Percentiles rank a stretch among this genome's conserved stretches.
Evolutionary conservation across 2,329 filamentous ascomycete genomes (phyloP).

Genomic region (Polytolypa hystricis): DNA sequence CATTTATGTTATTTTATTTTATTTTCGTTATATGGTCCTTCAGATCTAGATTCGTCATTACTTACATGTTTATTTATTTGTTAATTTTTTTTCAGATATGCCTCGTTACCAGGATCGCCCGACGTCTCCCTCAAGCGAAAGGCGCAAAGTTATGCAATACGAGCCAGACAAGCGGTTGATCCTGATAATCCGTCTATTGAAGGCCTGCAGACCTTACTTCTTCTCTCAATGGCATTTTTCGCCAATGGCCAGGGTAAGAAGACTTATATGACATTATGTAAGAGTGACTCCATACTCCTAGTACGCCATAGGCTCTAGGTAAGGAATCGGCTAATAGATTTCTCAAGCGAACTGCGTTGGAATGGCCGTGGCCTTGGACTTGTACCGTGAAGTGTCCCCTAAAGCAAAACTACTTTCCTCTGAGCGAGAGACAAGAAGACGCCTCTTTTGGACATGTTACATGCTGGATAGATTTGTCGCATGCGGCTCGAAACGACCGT

Average conservation of each 20-base stretch:
- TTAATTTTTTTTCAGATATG: constrained; percentile 46
- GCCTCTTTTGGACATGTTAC: constrained; percentile 85
- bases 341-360: constrained; percentile 58
- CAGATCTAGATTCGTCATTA: neutral
- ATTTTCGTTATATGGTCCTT: neutral
- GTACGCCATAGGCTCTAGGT: constrained; percentile 1
- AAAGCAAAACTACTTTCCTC: constrained; percentile 51
- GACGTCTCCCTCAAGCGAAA: constrained; percentile 52
- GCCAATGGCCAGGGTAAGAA: constrained; percentile 72
- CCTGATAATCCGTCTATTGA: constrained; percentile 74
- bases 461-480: constrained; percentile 74
- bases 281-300: neutral
- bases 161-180: constrained; percentile 59
- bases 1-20: neutral
- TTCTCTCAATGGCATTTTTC: constrained; percentile 65
- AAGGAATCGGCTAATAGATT: constrained; percentile 23
- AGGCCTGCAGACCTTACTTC: constrained; percentile 60
- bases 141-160: constrained; percentile 62
- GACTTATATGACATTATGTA: constrained; percentile 77
- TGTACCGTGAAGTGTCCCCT: constrained; percentile 63
- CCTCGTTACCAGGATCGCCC: constrained; percentile 55
- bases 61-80: constrained; percentile 6
- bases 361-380: constrained; percentile 71
- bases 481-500: constrained; percentile 70
- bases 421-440: constrained; percentile 64